Evolutionary conservation across 2,329 filamentous ascomycete species (phyloP).

Genomic region (Calonectria fujianensis): DNA sequence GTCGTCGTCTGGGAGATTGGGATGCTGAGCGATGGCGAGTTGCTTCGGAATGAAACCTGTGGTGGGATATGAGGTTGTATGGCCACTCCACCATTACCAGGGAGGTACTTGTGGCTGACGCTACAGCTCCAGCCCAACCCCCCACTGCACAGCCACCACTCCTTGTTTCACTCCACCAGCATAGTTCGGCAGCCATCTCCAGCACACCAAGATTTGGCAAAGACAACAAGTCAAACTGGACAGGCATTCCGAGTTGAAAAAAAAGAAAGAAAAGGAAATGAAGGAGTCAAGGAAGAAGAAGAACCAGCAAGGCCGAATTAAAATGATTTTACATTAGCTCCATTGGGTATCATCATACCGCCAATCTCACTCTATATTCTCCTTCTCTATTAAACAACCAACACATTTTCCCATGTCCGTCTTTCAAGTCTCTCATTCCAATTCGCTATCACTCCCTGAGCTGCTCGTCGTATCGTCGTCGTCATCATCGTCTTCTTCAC

Average conservation of each 20-base stretch:
- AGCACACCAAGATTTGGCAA: background rate
- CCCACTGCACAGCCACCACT: constrained; percentile 38
- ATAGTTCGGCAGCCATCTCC: background rate
- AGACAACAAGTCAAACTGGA: background rate
- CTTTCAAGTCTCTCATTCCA: constrained; percentile 16
- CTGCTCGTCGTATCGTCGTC: constrained; percentile 64
- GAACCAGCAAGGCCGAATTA: too few species aligned
- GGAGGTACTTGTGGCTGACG: constrained; percentile 40
- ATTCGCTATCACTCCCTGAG: constrained; percentile 63
- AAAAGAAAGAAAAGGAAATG: background rate
- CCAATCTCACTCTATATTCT: constrained; percentile 1
- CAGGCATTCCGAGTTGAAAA: background rate
- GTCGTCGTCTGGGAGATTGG: constrained; percentile 1
- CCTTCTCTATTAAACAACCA: background rate
- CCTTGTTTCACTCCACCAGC: background rate
- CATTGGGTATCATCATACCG: constrained; percentile 15
- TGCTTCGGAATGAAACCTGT: constrained; percentile 38
- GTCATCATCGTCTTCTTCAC: constrained; percentile 60
- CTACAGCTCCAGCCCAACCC: constrained; percentile 31
- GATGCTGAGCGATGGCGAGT: constrained; percentile 8
- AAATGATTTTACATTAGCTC: background rate
- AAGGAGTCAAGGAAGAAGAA: background rate
- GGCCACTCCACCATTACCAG: constrained; percentile 44
- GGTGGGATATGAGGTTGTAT: constrained; percentile 43
- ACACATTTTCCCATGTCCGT: background rate